Evolutionary conservation across 176 grass and related monocot genomes (phyloP).

Genomic region (Ensete glaucum): DNA sequence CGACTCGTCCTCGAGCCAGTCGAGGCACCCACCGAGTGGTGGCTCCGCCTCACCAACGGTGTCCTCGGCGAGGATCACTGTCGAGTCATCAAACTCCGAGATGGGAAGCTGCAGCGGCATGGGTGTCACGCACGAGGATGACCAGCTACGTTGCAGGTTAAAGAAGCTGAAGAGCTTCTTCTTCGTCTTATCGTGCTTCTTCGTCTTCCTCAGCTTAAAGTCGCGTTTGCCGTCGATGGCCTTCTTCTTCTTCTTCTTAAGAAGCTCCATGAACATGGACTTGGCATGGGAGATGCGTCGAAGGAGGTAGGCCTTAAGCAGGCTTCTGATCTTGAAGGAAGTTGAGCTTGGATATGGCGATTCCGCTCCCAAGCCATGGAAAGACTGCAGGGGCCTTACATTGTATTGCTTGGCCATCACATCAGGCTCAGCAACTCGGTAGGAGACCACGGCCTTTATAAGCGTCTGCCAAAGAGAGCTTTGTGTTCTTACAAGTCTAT

Average conservation of each 20-base stretch:
- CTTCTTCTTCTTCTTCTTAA: background rate
- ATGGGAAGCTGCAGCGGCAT: background rate
- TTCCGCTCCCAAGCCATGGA: too few species aligned
- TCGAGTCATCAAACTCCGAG: constrained; percentile 8
- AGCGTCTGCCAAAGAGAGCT: background rate
- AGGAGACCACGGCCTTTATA: background rate
- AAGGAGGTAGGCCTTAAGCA: background rate
- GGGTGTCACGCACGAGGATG: constrained; percentile 22
- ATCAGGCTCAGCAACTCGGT: too few species aligned
- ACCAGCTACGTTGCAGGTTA: constrained; percentile 15
- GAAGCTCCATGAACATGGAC: constrained; percentile 4
- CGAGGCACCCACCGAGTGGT: constrained; percentile 16
- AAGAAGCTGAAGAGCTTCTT: constrained; percentile 7
- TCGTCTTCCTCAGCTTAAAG: background rate
- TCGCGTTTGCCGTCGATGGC: background rate
- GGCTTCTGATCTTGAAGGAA: background rate
- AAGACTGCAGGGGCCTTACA: too few species aligned
- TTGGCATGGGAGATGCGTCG: background rate
- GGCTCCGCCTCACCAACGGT: background rate
- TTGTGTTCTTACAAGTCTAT: background rate
- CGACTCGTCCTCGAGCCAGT: constrained; percentile 19
- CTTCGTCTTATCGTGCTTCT: constrained; percentile 1
- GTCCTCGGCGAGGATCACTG: background rate
- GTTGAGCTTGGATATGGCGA: background rate
- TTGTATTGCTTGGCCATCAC: too few species aligned